Base-by-base conservation (phyloP, 495 filamentous ascomycete species). In the Xylaria nigripes region DNA sequence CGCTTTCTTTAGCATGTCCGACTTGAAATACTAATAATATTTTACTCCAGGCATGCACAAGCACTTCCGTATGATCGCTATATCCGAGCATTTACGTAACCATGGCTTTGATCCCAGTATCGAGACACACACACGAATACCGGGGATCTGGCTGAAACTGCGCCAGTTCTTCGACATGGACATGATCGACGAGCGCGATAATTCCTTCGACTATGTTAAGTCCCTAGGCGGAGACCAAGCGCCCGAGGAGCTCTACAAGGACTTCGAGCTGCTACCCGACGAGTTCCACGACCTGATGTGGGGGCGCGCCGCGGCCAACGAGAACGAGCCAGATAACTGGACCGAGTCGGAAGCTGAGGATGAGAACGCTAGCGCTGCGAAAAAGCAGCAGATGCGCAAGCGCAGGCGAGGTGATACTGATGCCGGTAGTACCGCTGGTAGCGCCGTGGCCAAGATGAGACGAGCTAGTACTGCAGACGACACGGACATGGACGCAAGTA, bases 11-110 rank as follows among this genome's bases (percentile, higher is more conserved):
- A 9, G 10, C n/a, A 44, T 23, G 29, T 13, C 16, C n/a, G n/a
- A n/a, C 15, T 19, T 47, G 15, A 41, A 23, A 29, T 9, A 29
- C 9, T 29, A 29, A 29, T 9, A 29, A 29, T 29, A 36, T 41
- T 6, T n/a, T 32, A 30, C 23, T 13, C 32, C 53, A 96, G 92
- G 92, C 46, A 85, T 98, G 75, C 92, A 98, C 73, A 97, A 94
- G 70, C 91, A 97, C 71, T 97, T 98, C 67, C 88, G 89, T 21
- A 92, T 97, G 75, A 83, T 96, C 52, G 83, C 89, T 3, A 90
- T 98, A 29, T 85, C 87, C 15, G 83, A 93, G 53, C 83, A 87
- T 61, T 78, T 98, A 56, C 84, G 86, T 56, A 89, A 86, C 60
- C 89, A 95, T 67, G 91, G 90, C 52, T 89, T 90, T 69, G 83